Conservation (phyloP, 2,329 filamentous ascomycete genomes). For the Trichophyton schoenleinii region DNA sequence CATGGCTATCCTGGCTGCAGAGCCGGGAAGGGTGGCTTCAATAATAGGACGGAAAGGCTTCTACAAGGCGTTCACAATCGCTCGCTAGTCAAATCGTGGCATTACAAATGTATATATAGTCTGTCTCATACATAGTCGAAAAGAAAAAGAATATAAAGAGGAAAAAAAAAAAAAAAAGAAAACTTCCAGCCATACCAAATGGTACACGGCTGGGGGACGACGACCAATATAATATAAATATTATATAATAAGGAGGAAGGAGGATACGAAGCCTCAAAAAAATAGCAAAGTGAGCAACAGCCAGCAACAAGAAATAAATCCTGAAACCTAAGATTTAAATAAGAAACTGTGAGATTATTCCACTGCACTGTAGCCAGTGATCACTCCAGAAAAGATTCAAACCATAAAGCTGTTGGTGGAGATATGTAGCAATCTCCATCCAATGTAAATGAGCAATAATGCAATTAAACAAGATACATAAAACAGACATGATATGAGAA, state of each 20-base stretch:
- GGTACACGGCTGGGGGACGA: background rate
- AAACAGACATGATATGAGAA: conserved; percentile 17
- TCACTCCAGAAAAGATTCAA: background rate
- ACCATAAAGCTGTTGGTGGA: background rate
- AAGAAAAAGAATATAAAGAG: background rate
- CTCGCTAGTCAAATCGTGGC: background rate
- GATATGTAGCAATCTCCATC: conserved; percentile 3
- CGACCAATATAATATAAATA: background rate
- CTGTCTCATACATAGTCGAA: background rate
- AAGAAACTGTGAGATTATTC: conserved; percentile 1
- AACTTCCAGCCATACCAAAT: background rate
- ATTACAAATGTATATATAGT: background rate
- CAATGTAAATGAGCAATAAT: conserved; percentile 11
- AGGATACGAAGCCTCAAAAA: background rate
- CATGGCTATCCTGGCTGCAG: background rate
- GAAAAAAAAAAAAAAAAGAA: background rate
- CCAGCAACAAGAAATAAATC: background rate
- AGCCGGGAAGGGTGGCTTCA: background rate
- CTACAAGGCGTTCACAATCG: background rate
- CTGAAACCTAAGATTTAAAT: background rate
- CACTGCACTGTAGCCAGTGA: conserved; percentile 3
- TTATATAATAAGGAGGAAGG: background rate
- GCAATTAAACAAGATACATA: conserved; percentile 17
- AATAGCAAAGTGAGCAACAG: background rate
- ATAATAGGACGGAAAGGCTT: background rate